phyloP scores from a whole-genome alignment of 176 grass and related monocot species.

The Musa troglodytarum region DNA sequence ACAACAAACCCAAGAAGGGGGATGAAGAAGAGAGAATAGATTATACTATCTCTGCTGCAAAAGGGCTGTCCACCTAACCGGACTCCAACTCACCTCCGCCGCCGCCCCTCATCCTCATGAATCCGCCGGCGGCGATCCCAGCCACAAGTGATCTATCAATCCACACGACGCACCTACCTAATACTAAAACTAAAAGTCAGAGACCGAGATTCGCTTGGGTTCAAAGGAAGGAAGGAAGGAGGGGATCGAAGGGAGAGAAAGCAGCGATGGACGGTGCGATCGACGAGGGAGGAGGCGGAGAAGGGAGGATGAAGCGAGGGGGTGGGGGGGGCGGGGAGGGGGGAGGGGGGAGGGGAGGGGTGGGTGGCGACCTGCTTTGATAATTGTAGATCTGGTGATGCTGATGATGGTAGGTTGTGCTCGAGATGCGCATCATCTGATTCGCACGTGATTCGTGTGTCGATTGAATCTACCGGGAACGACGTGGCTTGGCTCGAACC shows the following conservation, averaged over 20 bases:
- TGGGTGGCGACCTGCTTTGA: not conserved
- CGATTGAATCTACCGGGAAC: not conserved
- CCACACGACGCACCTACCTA: too few species aligned
- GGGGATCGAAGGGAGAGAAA: not conserved
- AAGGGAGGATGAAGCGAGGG: not conserved
- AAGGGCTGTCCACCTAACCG: not conserved
- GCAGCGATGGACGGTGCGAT: not conserved
- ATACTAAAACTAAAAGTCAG: too few species aligned
- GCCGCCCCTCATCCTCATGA: not conserved
- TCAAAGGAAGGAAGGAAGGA: too few species aligned
- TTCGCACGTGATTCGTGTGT: not conserved
- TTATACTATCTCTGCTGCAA: not conserved
- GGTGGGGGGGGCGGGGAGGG: constrained; percentile 3
- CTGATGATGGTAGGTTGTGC: not conserved
- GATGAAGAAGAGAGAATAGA: constrained; percentile 17
- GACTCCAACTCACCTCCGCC: not conserved
- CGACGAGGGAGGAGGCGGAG: not conserved
- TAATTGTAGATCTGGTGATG: constrained; percentile 7
- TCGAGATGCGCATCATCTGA: not conserved
- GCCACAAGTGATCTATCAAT: not conserved
- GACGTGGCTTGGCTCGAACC: not conserved
- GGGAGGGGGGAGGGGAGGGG: not conserved
- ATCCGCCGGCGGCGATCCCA: not conserved
- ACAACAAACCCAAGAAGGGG: not conserved
- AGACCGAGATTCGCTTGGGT: too few species aligned